Conservation (phyloP, 2,329 filamentous ascomycete genomes). For the Alternaria triticina region DNA sequence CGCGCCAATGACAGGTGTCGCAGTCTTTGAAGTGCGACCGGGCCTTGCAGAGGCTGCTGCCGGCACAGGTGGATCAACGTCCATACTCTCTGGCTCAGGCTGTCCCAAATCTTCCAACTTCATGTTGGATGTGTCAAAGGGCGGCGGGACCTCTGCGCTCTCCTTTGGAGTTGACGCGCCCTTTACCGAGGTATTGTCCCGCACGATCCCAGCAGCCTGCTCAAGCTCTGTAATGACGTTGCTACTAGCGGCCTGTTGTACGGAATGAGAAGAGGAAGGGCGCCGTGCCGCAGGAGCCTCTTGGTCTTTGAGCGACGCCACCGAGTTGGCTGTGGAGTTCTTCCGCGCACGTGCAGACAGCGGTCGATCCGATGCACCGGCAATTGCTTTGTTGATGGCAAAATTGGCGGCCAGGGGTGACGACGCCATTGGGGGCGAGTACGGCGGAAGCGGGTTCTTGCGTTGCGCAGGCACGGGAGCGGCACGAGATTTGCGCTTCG, state of each 20-base stretch:
- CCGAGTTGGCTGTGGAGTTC: slow-evolving; percentile 62
- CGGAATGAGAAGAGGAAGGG: slow-evolving; percentile 47
- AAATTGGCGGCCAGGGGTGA: slow-evolving; percentile 77
- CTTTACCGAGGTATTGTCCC: slow-evolving; percentile 32
- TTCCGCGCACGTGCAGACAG: slow-evolving; percentile 75
- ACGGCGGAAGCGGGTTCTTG: slow-evolving; percentile 66
- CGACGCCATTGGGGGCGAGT: slow-evolving; percentile 74
- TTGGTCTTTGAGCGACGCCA: slow-evolving; percentile 58
- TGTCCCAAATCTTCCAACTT: slow-evolving; percentile 59
- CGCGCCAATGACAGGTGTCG: slow-evolving; percentile 54
- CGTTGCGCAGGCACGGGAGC: slow-evolving; percentile 72
- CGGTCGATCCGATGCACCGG: slow-evolving; percentile 60
- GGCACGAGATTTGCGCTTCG: slow-evolving; percentile 76
- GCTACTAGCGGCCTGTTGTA: slow-evolving; percentile 34
- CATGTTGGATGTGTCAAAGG: slow-evolving; percentile 58
- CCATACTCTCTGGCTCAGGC: slow-evolving; percentile 51
- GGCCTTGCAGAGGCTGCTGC: slow-evolving; percentile 42
- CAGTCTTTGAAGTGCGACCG: slow-evolving; percentile 55
- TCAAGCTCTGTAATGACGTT: slow-evolving; percentile 43
- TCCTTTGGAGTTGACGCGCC: slow-evolving; percentile 41
- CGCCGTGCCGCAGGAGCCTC: slow-evolving; percentile 42
- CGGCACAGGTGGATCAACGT: slow-evolving; percentile 39
- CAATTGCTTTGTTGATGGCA: slow-evolving; percentile 61
- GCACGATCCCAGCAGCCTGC: slow-evolving; percentile 36
- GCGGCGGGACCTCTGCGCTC: slow-evolving; percentile 25